Evolutionary conservation across 768 basidiomycete genomes (phyloP).

Genomic region (Phlebiopsis flavidoalba): DNA sequence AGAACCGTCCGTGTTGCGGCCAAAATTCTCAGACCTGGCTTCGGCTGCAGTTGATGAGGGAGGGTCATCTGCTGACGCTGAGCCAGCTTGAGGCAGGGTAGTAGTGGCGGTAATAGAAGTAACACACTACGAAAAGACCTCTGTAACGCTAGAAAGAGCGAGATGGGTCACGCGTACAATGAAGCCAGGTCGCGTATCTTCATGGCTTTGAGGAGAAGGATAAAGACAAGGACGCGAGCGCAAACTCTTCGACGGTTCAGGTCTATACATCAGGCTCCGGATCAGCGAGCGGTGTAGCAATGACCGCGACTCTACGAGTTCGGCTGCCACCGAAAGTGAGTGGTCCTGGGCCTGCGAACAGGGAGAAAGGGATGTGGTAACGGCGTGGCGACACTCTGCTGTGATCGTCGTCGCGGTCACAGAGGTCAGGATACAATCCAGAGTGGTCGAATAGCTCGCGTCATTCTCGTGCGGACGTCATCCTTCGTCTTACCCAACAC

Average conservation of each 20-base stretch:
- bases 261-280: constrained; percentile 66
- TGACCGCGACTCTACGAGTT: constrained; percentile 62
- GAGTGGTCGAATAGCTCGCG: constrained; percentile 58
- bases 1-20: constrained; percentile 52
- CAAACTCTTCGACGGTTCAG: constrained; percentile 72
- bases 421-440: constrained; percentile 46
- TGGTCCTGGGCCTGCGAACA: constrained; percentile 58
- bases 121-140: constrained; percentile 56
- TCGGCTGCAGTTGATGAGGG: constrained; percentile 73
- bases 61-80: constrained; percentile 72
- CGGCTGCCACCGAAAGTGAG: constrained; percentile 77
- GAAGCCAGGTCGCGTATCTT: constrained; percentile 84
- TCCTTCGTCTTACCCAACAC: constrained; percentile 72
- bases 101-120: constrained; percentile 64
- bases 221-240: constrained; percentile 68
- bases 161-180: constrained; percentile 85
- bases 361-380: constrained; percentile 54
- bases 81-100: constrained; percentile 80
- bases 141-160: constrained; percentile 84
- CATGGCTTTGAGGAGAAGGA: constrained; percentile 59
- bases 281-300: constrained; percentile 60
- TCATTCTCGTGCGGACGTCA: constrained; percentile 68
- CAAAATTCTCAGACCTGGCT: constrained; percentile 66
- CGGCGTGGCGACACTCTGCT: constrained; percentile 43
- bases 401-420: constrained; percentile 49